Conservation (phyloP, 2,329 filamentous ascomycete genomes). For the Pyrenophora tritici-repentis region DNA sequence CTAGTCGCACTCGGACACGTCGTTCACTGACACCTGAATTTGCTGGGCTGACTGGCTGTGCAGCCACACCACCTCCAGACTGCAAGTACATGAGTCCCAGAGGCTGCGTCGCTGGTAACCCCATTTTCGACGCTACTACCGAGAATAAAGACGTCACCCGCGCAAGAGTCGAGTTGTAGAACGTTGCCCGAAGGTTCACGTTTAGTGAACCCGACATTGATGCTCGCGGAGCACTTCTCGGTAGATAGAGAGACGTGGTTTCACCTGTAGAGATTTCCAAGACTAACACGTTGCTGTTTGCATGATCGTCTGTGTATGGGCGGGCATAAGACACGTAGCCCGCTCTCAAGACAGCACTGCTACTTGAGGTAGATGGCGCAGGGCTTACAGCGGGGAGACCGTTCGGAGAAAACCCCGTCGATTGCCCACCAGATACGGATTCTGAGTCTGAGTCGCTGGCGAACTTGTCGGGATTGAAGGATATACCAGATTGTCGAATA, state of each 20-base stretch:
- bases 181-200: conserved; percentile 64
- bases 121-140: conserved; percentile 80
- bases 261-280: conserved; percentile 66
- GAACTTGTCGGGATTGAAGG: conserved; percentile 60
- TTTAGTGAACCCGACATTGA: conserved; percentile 31
- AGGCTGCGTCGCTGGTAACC: conserved; percentile 63
- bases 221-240: conserved; percentile 14
- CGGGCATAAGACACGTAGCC: conserved; percentile 79
- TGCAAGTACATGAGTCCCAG: conserved; percentile 70
- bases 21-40: conserved; percentile 73
- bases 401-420: conserved; percentile 29
- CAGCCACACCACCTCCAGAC: conserved; percentile 61
- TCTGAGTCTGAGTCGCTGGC: conserved; percentile 23
- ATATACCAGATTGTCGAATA: conserved; percentile 83
- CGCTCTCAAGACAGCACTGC: conserved; percentile 20
- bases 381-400: conserved; percentile 35
- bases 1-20: conserved; percentile 56
- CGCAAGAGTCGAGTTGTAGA: conserved; percentile 71
- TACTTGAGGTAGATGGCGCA: conserved; percentile 18
- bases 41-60: conserved; percentile 68
- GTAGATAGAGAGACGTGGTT: conserved; percentile 50
- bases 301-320: conserved; percentile 78
- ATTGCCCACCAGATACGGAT: conserved; percentile 22
- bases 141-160: conserved; percentile 76
- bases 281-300: conserved; percentile 68